A percentile compares a stretch with the other conserved stretches of the same genome.
phyloP scores from a whole-genome alignment of 371 early-diverging fungal species.

The Massospora cicadina region DNA sequence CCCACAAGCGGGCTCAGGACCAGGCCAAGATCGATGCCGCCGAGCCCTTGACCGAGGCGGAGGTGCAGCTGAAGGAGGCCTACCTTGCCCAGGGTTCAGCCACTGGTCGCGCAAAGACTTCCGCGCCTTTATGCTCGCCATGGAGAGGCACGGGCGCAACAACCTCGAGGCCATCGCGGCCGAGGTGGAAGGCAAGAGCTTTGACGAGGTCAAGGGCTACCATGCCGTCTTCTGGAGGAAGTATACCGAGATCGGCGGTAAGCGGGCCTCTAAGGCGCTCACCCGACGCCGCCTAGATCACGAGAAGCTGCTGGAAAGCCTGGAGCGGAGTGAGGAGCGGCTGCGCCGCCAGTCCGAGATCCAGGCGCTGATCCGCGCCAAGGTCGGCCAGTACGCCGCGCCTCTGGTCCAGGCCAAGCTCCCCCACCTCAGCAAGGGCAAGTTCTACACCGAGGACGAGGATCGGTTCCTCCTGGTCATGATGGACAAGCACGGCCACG shows the following conservation, averaged over 20 bases:
- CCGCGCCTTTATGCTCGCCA: slow-evolving; percentile 66
- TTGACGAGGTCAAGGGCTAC: slow-evolving; percentile 68
- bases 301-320: slow-evolving; percentile 69
- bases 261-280: background rate
- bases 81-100: slow-evolving; percentile 67
- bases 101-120: slow-evolving; percentile 93
- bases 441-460: slow-evolving; percentile 82
- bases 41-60: slow-evolving; percentile 78
- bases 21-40: slow-evolving; percentile 72
- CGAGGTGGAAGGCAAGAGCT: slow-evolving; percentile 79
- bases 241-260: slow-evolving; percentile 55
- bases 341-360: slow-evolving; percentile 60
- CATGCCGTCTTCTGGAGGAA: slow-evolving; percentile 74
- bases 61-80: slow-evolving; percentile 61
- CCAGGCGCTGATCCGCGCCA: slow-evolving; percentile 53
- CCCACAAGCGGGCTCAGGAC: slow-evolving; percentile 52
- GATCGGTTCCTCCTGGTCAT: slow-evolving; percentile 85
- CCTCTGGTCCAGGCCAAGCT: slow-evolving; percentile 78
- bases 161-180: slow-evolving; percentile 52
- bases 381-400: slow-evolving; percentile 45
- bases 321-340: slow-evolving; percentile 75
- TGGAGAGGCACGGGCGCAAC: slow-evolving; percentile 73
- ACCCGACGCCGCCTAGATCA: slow-evolving; percentile 27
- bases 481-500: slow-evolving; percentile 76
- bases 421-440: slow-evolving; percentile 68